Conservation (phyloP, 148 eudicot species). For the Rhododendron henanense region DNA sequence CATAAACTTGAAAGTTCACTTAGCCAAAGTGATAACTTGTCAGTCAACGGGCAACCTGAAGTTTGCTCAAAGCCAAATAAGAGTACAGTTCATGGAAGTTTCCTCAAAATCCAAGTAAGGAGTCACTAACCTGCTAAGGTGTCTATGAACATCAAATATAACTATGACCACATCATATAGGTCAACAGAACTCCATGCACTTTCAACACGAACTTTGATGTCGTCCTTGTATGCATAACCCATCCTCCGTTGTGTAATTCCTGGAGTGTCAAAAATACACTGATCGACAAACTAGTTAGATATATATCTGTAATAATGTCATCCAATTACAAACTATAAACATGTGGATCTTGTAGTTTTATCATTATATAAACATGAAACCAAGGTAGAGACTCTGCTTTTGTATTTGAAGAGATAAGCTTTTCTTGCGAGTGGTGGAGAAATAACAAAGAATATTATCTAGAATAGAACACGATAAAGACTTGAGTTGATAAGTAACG, state of each 20-base stretch:
- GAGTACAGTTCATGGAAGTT: neutral
- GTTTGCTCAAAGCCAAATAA: neutral
- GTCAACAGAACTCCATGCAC: constrained; percentile 78
- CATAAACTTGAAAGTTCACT: neutral
- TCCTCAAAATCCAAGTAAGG: neutral
- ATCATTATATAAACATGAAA: neutral
- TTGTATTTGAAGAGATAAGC: neutral
- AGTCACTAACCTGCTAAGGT: constrained; percentile 63
- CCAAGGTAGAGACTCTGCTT: neutral
- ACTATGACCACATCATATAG: constrained; percentile 81
- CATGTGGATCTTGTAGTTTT: constrained; percentile 11
- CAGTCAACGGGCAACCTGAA: neutral
- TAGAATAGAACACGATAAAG: neutral
- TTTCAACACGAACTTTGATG: constrained; percentile 61
- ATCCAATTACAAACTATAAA: neutral
- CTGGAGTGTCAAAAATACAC: constrained; percentile 99
- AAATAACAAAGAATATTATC: neutral
- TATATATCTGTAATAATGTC: neutral
- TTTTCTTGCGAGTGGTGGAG: neutral
- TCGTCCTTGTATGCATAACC: constrained; percentile 76
- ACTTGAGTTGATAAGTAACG: constrained; percentile 16
- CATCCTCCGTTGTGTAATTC: constrained; percentile 67
- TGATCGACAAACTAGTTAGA: constrained; percentile 32
- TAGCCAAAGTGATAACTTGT: neutral
- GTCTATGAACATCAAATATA: constrained; percentile 94